Evolutionary conservation across 2,329 filamentous ascomycete genomes (phyloP), one percentile per base, ranked within the genome.

Genomic region (Spiromastix sp.): DNA sequence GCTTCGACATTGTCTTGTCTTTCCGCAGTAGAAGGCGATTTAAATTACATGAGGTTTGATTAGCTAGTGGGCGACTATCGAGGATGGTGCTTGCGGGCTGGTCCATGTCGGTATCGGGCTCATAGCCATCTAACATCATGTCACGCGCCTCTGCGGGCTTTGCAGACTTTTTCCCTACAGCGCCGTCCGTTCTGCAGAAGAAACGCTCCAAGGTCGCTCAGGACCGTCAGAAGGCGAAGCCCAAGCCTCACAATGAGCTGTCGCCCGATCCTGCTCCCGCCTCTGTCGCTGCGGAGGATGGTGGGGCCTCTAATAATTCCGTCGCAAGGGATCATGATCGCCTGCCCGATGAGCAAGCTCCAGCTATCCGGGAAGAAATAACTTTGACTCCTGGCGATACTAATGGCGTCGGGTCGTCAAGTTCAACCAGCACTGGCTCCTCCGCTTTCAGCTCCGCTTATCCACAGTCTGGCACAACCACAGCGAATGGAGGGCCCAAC

Each of bases 111-210:
- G 46, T 53, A 43, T 52, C 46, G 52, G 57, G 58, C 56, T 57
- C 54, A 48, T 62, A 62, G 59, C 59, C 59, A 54, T 49, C 48
- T 58, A 70, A 78, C 70, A 79, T 67, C 66, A 84, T 83, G 81
- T 84, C 84, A 77, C 84, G 82, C 69, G 75, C 79, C 59, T 71
- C 73, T 61, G 79, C 81, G 68, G 79, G 79, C 66, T 87, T 86
- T 71, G 82, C 81, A 65, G 78, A 86, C 66, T 91, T 85, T 72
- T 87, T 86, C 63, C 82, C 81, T 49, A 77, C 80, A 57, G 83
- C 81, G 55, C 81, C 83, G 48, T 74, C 75, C 50, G 77, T 75
- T 45, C 59, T 71, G 37, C 61, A 65, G 45, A 57, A 64, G 48
- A 66, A 65, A 60, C 63, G 61, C 54, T 56, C 54, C 44, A 60